Percentiles rank a stretch among this genome's conserved stretches.
phyloP scores from a whole-genome alignment of 495 filamentous ascomycete genomes.

The Aspergillus leporis region DNA sequence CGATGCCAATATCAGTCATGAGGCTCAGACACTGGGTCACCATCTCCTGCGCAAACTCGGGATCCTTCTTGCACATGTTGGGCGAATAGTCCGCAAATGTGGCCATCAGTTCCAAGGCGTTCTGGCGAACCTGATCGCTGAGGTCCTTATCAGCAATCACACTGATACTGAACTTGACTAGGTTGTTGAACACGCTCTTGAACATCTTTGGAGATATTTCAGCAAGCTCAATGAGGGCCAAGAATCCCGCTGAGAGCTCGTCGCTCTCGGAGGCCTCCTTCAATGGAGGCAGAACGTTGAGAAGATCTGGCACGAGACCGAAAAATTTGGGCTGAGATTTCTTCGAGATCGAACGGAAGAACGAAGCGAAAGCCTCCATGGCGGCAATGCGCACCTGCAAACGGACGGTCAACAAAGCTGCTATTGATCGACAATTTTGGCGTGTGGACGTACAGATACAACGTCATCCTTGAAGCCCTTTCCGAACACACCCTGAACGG shows the following conservation, averaged over 20 bases:
- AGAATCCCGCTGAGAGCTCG: constrained; percentile 80
- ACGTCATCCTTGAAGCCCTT: constrained; percentile 90
- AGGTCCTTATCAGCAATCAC: constrained; percentile 96
- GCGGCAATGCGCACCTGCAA: constrained; percentile 79
- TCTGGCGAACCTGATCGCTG: constrained; percentile 85
- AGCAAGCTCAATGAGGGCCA: constrained; percentile 90
- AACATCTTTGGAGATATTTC: constrained; percentile 96
- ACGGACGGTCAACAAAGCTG: not conserved
- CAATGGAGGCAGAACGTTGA: constrained; percentile 90
- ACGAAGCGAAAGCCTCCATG: constrained; percentile 94
- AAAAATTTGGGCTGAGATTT: constrained; percentile 87
- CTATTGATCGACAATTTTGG: not conserved
- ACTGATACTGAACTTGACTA: constrained; percentile 88
- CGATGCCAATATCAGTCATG: constrained; percentile 97
- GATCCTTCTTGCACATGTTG: constrained; percentile 90
- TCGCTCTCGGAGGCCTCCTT: constrained; percentile 88
- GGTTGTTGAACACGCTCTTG: constrained; percentile 81
- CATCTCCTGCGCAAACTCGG: constrained; percentile 90
- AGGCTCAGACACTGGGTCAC: constrained; percentile 97
- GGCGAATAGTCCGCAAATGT: constrained; percentile 96
- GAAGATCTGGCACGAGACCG: constrained; percentile 77
- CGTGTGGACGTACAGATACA: constrained; percentile 57
- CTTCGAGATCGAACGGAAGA: constrained; percentile 87
- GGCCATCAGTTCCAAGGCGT: constrained; percentile 93
- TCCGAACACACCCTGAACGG: constrained; percentile 79